phyloP scores from a whole-genome alignment of 2,329 filamentous ascomycete species.

The Cladosporium sp. region DNA sequence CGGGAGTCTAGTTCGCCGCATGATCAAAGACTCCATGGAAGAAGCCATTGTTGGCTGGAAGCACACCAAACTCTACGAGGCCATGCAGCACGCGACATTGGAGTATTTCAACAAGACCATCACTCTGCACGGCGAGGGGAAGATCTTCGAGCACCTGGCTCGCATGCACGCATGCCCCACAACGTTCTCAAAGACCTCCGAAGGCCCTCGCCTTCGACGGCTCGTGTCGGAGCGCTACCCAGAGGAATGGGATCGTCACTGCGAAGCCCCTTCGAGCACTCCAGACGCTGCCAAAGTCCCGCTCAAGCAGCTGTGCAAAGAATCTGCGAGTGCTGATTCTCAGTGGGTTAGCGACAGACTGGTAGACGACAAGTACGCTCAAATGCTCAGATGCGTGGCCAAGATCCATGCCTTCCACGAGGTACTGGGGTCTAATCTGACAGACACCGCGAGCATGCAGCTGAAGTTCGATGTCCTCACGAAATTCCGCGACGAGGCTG shows the following conservation, averaged over 20 bases:
- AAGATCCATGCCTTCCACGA: not conserved
- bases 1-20: not conserved
- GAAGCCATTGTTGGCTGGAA: not conserved
- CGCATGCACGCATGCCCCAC: not conserved
- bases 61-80: not conserved
- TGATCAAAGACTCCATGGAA: not conserved
- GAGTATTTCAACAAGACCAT: not conserved
- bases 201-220: not conserved
- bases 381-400: not conserved
- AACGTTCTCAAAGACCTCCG: not conserved
- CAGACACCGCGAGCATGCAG: not conserved
- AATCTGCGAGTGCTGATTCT: not conserved
- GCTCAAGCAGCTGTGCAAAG: not conserved
- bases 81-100: not conserved
- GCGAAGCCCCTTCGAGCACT: no score
- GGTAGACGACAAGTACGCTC: not conserved
- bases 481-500: not conserved
- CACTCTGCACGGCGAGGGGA: not conserved
- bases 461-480: not conserved
- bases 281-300: not conserved
- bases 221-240: not conserved
- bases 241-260: no score
- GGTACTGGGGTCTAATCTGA: not conserved
- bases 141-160: not conserved
- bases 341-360: not conserved